phyloP scores from a whole-genome alignment of 192 early-diverging fungal species.

The Podila verticillata region DNA sequence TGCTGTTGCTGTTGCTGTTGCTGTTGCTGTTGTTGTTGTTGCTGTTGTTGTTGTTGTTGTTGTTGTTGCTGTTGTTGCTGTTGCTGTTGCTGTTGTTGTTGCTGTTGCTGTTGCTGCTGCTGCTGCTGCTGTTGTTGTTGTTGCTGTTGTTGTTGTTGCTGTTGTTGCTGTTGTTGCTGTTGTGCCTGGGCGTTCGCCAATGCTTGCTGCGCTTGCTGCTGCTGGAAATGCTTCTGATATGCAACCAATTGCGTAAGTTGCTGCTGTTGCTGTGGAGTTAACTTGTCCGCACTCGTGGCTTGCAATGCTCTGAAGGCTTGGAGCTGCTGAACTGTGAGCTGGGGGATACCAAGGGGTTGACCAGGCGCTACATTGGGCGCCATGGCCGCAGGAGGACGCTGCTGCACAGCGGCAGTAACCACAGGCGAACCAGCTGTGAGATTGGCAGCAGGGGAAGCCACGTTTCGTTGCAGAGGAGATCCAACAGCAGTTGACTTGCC shows the following conservation, averaged over 20 bases:
- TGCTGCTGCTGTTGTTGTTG: slow-evolving; percentile 10
- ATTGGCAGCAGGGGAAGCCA: slow-evolving; percentile 22
- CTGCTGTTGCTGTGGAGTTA: slow-evolving; percentile 31
- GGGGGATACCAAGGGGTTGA: neutral
- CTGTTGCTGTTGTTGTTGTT: slow-evolving; percentile 3
- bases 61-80: slow-evolving; percentile 8
- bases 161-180: slow-evolving; percentile 1
- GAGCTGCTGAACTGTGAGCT: slow-evolving; percentile 7
- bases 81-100: neutral
- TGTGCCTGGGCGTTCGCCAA: slow-evolving; percentile 1
- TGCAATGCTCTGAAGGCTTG: slow-evolving; percentile 20
- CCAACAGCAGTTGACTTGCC: slow-evolving; percentile 17
- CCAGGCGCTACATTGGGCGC: neutral
- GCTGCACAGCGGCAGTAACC: slow-evolving; percentile 11
- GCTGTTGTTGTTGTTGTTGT: slow-evolving; percentile 24
- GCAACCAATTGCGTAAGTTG: slow-evolving; percentile 3
- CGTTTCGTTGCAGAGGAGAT: slow-evolving; percentile 38
- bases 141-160: neutral
- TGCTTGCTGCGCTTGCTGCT: slow-evolving; percentile 1
- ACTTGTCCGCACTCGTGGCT: neutral
- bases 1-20: neutral
- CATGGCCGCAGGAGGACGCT: neutral
- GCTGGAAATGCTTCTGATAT: neutral
- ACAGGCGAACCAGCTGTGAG: slow-evolving; percentile 24
- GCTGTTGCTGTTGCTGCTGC: slow-evolving; percentile 7